Conservation (phyloP, 176 grass and related monocot species). For the Lolium multiflorum region DNA sequence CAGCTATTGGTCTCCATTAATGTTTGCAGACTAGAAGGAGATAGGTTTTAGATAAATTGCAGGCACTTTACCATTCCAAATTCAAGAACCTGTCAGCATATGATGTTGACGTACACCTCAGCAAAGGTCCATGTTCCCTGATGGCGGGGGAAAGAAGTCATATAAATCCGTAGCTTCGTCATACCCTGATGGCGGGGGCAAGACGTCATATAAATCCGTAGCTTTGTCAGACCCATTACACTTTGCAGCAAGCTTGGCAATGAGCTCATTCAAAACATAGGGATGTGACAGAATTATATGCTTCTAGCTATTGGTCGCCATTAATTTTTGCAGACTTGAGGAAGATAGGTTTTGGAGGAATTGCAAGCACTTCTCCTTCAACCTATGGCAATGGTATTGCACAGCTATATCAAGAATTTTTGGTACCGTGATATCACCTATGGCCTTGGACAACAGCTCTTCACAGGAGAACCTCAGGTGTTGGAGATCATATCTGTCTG, state of each 20-base stretch:
- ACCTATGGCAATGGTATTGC: neutral
- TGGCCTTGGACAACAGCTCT: neutral
- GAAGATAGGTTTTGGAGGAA: neutral
- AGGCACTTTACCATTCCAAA: neutral
- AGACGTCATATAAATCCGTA: neutral
- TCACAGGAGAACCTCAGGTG: neutral
- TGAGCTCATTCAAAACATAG: neutral
- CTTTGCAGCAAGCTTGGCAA: slow-evolving; percentile 4
- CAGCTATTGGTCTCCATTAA: too few relatives aligned
- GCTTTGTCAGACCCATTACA: neutral
- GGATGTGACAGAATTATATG: neutral
- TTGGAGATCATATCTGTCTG: neutral
- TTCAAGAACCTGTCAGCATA: neutral
- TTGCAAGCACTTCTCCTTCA: neutral
- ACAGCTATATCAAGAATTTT: neutral
- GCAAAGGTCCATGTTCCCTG: neutral
- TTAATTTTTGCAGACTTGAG: neutral
- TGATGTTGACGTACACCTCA: neutral
- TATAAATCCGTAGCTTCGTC: neutral
- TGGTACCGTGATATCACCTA: neutral
- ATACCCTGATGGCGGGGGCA: neutral
- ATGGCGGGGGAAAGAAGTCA: neutral
- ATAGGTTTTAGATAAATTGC: too few relatives aligned
- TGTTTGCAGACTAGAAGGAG: too few relatives aligned
- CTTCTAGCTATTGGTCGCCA: neutral